Conservation (phyloP, 2,329 filamentous ascomycete species). For the Fusarium papillatum region DNA sequence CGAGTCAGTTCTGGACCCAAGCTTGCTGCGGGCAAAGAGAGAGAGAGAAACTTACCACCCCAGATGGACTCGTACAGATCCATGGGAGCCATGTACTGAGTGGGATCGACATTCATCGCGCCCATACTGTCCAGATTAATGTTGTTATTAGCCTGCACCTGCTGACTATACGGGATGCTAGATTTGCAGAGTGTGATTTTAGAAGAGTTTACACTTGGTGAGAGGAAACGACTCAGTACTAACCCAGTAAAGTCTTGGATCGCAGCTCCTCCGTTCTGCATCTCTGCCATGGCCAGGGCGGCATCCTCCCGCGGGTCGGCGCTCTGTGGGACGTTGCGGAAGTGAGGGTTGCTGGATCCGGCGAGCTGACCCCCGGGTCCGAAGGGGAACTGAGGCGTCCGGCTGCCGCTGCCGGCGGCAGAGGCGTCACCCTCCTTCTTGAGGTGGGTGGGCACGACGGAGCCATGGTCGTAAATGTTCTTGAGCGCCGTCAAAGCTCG, state of each 20-base stretch:
- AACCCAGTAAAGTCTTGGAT: constrained; percentile 61
- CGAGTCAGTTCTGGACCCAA: constrained; percentile 26
- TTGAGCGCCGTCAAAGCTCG: constrained; percentile 72
- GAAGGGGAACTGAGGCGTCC: constrained; percentile 55
- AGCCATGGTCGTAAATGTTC: constrained; percentile 77
- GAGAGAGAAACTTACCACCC: constrained; percentile 65
- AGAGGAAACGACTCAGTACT: constrained; percentile 16
- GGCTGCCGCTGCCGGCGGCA: constrained; percentile 59
- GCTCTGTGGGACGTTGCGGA: constrained; percentile 44
- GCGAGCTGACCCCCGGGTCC: constrained; percentile 39
- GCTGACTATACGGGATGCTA: constrained; percentile 54
- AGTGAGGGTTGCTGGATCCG: constrained; percentile 41
- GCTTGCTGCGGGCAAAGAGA: not conserved
- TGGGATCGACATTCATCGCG: constrained; percentile 67
- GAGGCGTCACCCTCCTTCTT: constrained; percentile 64
- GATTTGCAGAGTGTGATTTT: constrained; percentile 28
- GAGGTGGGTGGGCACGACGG: constrained; percentile 63
- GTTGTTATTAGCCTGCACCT: constrained; percentile 49
- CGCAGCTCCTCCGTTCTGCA: constrained; percentile 68
- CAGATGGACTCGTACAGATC: constrained; percentile 78
- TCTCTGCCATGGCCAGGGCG: constrained; percentile 74
- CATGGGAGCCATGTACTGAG: constrained; percentile 75
- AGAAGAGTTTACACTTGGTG: constrained; percentile 12
- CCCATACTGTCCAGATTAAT: constrained; percentile 59
- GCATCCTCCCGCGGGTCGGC: constrained; percentile 72